These are phyloP conservation scores for Triticum urartu DNA, from an alignment of 176 grass and related monocot genomes.

Conservation along the genomic window DNA sequence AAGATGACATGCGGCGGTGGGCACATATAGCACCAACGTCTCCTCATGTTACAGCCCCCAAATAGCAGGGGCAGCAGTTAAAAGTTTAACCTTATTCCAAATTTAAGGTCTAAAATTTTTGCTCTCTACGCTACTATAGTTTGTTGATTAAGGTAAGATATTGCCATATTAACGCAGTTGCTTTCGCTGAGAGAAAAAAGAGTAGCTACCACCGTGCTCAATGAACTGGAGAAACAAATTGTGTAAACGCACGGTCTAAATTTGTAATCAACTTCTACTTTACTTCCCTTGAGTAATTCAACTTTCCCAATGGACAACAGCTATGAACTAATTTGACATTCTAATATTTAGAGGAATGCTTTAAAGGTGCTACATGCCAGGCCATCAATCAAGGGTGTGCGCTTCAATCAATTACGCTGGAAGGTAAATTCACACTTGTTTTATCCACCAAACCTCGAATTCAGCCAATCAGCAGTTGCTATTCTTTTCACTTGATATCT, in stretches of 20 bases:
- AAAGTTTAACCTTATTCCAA: background rate
- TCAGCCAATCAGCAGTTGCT: background rate
- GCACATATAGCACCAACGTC: too few relatives aligned
- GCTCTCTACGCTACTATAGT: background rate
- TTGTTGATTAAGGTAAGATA: background rate
- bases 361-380: background rate
- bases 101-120: background rate
- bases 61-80: background rate
- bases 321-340: background rate
- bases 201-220: background rate
- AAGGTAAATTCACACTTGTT: background rate
- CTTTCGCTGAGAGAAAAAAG: background rate
- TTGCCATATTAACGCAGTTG: background rate
- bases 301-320: background rate
- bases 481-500: background rate
- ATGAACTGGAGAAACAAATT: background rate
- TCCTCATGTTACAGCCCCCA: background rate
- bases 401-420: background rate
- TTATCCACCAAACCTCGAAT: background rate
- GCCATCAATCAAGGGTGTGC: background rate
- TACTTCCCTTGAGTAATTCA: background rate
- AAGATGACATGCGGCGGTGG: too few relatives aligned
- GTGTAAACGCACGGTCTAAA: background rate
- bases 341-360: slow-evolving; percentile 5
- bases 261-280: background rate